These are phyloP conservation scores for Penicillium frequentans DNA, from an alignment of 2,329 filamentous ascomycete genomes.

Conservation along the genomic window DNA sequence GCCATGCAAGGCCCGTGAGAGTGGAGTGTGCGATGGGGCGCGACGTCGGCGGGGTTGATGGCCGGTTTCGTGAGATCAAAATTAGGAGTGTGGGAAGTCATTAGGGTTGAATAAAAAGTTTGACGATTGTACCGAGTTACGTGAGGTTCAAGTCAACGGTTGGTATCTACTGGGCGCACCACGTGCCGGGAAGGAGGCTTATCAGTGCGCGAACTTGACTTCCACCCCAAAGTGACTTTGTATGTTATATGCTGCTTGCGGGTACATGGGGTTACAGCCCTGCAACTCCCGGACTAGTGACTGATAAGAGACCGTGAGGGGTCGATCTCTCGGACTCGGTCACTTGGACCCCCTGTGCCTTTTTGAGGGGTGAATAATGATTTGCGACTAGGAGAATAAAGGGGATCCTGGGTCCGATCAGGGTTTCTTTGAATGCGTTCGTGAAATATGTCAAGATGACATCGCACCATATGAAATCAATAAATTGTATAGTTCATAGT, in stretches of 20 bases:
- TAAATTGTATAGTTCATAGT: not conserved
- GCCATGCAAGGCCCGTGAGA: not conserved
- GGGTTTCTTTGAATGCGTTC: not conserved
- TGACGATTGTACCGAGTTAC: not conserved
- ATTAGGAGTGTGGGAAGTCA: not conserved
- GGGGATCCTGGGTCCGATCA: not conserved
- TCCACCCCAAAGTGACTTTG: not conserved
- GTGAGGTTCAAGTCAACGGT: not conserved
- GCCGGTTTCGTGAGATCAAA: not conserved
- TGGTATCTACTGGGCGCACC: not conserved
- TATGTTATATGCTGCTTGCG: not conserved
- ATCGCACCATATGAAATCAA: not conserved
- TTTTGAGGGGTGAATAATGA: not conserved
- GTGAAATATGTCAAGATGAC: not conserved
- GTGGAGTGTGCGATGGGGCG: not conserved
- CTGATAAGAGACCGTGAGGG: slow-evolving; percentile 8
- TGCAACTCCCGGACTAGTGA: not conserved
- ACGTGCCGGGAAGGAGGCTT: slow-evolving; percentile 15
- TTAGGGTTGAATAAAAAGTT: not conserved
- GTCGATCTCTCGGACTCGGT: slow-evolving; percentile 8
- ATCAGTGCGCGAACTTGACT: slow-evolving; percentile 6
- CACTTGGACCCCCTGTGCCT: not conserved
- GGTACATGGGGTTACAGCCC: slow-evolving; percentile 1
- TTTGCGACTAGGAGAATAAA: not conserved
- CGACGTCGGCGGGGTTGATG: not conserved